phyloP scores from a whole-genome alignment of 345 rosid species.

The Laguncularia racemosa region DNA sequence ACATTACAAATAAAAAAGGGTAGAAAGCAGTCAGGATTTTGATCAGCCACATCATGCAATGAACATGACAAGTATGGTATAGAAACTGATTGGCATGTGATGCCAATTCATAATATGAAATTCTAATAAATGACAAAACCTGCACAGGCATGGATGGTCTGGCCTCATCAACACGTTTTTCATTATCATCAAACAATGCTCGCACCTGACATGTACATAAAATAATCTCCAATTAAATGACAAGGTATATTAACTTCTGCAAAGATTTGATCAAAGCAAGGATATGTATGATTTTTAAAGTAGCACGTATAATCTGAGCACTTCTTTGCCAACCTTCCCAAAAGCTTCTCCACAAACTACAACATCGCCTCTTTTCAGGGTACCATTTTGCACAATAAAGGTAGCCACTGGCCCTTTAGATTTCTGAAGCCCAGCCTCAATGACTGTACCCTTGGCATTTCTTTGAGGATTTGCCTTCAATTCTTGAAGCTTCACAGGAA shows the following conservation, averaged over 20 bases:
- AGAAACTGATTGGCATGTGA: too few species aligned
- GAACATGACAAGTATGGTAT: too few species aligned
- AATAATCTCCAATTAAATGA: background rate
- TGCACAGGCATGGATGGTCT: constrained; percentile 94
- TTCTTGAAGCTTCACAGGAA: constrained; percentile 73
- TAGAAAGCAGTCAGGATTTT: too few species aligned
- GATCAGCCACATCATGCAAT: too few species aligned
- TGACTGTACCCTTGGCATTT: constrained; percentile 88
- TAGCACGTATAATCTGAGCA: constrained; percentile 9
- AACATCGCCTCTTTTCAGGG: constrained; percentile 79
- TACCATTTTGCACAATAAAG: constrained; percentile 93
- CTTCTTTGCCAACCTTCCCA: constrained; percentile 67
- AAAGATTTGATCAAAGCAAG: constrained; percentile 1
- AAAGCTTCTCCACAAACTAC: constrained; percentile 95
- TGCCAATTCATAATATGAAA: background rate
- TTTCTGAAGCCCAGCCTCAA: constrained; percentile 93
- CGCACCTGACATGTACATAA: constrained; percentile 49
- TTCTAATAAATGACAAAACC: constrained; percentile 35
- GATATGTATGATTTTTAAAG: constrained; percentile 1
- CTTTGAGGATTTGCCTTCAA: constrained; percentile 96
- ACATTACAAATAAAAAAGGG: too few species aligned
- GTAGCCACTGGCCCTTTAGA: constrained; percentile 88
- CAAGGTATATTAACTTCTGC: constrained; percentile 6
- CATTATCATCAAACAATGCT: constrained; percentile 82
- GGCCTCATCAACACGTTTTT: constrained; percentile 74